Percentiles rank a stretch among this genome's conserved stretches.
Conservation (phyloP, 331 rosid species). For the Cydonia oblonga region DNA sequence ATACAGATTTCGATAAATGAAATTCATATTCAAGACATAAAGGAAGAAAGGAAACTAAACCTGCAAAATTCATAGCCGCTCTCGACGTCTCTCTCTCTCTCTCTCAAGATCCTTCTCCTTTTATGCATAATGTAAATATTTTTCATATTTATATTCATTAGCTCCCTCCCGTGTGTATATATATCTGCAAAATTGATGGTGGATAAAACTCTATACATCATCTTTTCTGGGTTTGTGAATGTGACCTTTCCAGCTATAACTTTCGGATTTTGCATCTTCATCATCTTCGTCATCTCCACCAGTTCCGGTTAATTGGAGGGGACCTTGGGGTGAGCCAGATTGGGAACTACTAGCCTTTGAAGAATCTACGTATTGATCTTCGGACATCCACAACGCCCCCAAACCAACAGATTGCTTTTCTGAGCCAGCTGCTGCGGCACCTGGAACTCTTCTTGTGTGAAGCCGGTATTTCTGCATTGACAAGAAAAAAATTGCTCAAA, state of each 20-base stretch:
- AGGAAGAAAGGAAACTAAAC: conserved; percentile 38
- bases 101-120: conserved; percentile 32
- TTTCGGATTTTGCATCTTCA: conserved; percentile 72
- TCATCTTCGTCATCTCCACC: conserved; percentile 58
- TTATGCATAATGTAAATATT: conserved; percentile 34
- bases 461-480: conserved; percentile 83
- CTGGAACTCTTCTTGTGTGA: conserved; percentile 72
- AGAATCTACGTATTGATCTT: conserved; percentile 62
- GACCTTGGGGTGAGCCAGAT: conserved; percentile 94
- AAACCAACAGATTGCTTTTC: conserved; percentile 49
- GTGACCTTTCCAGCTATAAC: conserved; percentile 64
- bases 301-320: conserved; percentile 62
- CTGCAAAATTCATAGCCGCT: conserved; percentile 46
- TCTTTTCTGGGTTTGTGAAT: conserved; percentile 36
- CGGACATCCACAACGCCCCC: conserved; percentile 68
- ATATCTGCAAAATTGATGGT: too few relatives aligned
- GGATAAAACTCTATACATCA: conserved; percentile 79
- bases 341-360: conserved; percentile 65
- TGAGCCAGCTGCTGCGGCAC: conserved; percentile 13
- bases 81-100: neutral
- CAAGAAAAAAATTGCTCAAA: neutral
- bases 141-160: conserved; percentile 25
- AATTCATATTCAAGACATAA: conserved; percentile 32
- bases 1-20: conserved; percentile 13
- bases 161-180: conserved; percentile 49